phyloP scores from a whole-genome alignment of 306 rosid genomes.

The Parietaria judaica region DNA sequence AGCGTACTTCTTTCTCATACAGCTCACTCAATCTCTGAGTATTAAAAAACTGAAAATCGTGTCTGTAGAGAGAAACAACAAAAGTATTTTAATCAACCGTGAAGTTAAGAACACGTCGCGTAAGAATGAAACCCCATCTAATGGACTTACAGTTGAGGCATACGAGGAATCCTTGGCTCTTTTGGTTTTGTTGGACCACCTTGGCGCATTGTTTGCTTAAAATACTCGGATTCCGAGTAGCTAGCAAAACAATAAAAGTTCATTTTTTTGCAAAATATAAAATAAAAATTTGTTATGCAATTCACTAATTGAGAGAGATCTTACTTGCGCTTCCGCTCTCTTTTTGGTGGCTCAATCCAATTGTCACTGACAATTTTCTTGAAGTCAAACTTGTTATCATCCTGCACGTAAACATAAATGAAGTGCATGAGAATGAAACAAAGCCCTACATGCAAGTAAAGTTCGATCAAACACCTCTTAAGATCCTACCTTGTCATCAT shows the following conservation, averaged over 20 bases:
- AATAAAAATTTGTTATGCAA: not conserved
- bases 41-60: slow-evolving; percentile 94
- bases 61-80: slow-evolving; percentile 34
- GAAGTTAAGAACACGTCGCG: slow-evolving; percentile 1
- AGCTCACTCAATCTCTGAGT: slow-evolving; percentile 89
- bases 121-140: slow-evolving; percentile 5
- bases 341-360: slow-evolving; percentile 95
- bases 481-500: slow-evolving; percentile 69
- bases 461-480: not conserved
- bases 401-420: slow-evolving; percentile 29
- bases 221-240: slow-evolving; percentile 94
- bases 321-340: slow-evolving; percentile 98
- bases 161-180: slow-evolving; percentile 97
- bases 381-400: slow-evolving; percentile 82
- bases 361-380: slow-evolving; percentile 92
- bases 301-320: not conserved
- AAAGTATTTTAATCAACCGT: not conserved
- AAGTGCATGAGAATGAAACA: not conserved
- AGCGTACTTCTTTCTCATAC: slow-evolving; percentile 96
- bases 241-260: slow-evolving; percentile 27
- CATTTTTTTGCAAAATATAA: slow-evolving; percentile 5
- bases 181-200: slow-evolving; percentile 86
- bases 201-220: slow-evolving; percentile 98
- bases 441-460: slow-evolving; percentile 3
- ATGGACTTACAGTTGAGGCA: slow-evolving; percentile 92